Evolutionary conservation across 495 filamentous ascomycete genomes (phyloP), one percentile per base, ranked within the genome.

Genomic region (Penicillium herquei): DNA sequence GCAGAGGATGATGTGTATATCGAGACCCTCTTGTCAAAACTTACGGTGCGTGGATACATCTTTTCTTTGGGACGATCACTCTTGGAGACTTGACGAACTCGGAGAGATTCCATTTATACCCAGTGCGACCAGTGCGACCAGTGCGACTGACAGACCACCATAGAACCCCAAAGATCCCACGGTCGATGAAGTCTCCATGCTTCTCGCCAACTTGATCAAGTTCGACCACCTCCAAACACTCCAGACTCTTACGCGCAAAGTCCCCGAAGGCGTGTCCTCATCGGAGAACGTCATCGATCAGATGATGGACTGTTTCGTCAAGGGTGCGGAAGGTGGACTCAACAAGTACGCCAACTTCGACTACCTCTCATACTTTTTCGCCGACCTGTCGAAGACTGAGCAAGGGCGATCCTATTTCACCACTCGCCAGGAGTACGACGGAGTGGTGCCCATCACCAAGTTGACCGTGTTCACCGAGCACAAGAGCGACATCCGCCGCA

Each of bases 241-340:
- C 21, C 64, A 89, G 12, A 73, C 75, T 2, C 73, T 88, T 26
- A 87, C 86, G 59, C 84, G 89, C 46, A 69, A 83, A 9, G 49
- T 64, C 37, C 86, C 87, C 6, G 78, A 79, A 13, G 78, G 82
- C 21, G 75, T 87, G 17, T 92, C 92, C 3, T 78, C 66, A 6
- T 87, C 88, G 4, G 78, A 85, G 32, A 75, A 84, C 40, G 88
- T 87, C 11, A 83, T 97, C 48, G 90, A 96, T 67, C 95, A 98
- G 66, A 74, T 98, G 16, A 86, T 98, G 62, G 94, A 96, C 68
- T 87, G 93, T 63, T 98, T 98, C 66, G 95, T 98, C 52, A 92
- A 91, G 72, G 92, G 92, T 11, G 84, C 88, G 3, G 86, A 89
- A 52, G 87, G 86, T 1, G 72, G 75, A 3, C 89, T 92, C 65